Evolutionary conservation across 164 flowering plant genomes (phyloP), one percentile per base, ranked within the genome.

Genomic region (Hamamelis virginiana): DNA sequence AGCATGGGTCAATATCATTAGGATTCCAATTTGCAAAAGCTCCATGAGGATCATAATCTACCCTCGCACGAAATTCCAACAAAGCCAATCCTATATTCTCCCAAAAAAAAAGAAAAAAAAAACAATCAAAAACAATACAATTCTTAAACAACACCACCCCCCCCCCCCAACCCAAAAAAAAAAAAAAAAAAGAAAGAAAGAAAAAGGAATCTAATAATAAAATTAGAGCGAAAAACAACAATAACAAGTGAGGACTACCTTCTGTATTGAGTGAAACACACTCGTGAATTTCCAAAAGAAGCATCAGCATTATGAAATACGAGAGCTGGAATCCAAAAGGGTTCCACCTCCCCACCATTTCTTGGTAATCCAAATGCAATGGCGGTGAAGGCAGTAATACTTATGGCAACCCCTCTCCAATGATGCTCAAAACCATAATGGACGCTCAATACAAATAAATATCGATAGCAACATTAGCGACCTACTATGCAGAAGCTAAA

Each of bases 11-110:
- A 14, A 6, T 14, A 23, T 89, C 88, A 66, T 79, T 61, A 21
- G 87, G 74, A 72, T 87, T 80, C 99, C 99, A 95, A 72, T 85
- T 82, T 9, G 78, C 72, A 65, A 92, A 72, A n/a, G 77, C 81
- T 16, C 85, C 86, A 77, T 56, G 65, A 64, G 97, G 96, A 81
- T 95, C 98, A 58, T 58, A 73, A 27, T 56, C 69, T 51, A 91
- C 85, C 63, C 77, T 71, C 12, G 76, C 79, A 47, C 84, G 83
- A 61, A 95, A 90, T 50, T 81, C 82, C 78, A 90, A 78, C 78
- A 95, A 80, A 50, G 84, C 82, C 67, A 76, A 56, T 65, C 98
- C 99, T 95, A n/a, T n/a, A n/a, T n/a, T n/a, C n/a, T n/a, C n/a
- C n/a, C n/a, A n/a, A n/a, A n/a, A n/a, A n/a, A n/a, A n/a, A n/a